Percentiles rank a stretch among this genome's conserved stretches.
Evolutionary conservation across 2,329 filamentous ascomycete species (phyloP).

Genomic region (Fusarium brevicatenulatum): DNA sequence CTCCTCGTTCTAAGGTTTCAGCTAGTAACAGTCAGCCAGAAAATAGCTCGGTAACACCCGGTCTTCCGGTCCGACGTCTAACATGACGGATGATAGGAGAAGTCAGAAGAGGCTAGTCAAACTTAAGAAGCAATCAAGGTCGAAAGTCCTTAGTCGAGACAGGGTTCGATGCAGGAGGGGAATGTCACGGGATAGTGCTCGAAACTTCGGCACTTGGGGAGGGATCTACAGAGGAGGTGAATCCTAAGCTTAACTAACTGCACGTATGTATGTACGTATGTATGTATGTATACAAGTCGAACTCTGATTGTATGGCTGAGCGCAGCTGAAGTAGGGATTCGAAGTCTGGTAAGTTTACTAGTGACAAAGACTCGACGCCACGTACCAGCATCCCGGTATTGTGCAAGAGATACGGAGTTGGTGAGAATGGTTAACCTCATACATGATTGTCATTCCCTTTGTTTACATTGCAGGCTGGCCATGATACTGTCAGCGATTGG

Average conservation of each 20-base stretch:
- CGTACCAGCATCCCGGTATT: slow-evolving; percentile 7
- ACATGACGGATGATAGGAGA: slow-evolving; percentile 7
- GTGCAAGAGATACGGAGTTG: neutral
- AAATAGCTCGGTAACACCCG: slow-evolving; percentile 5
- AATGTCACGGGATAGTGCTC: slow-evolving; percentile 32
- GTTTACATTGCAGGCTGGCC: neutral
- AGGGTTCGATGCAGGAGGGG: slow-evolving; percentile 32
- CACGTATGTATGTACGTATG: neutral
- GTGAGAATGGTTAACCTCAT: neutral
- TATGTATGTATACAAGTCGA: neutral
- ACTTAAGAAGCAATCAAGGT: neutral
- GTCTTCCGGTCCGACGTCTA: slow-evolving; percentile 4
- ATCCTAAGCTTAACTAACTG: neutral
- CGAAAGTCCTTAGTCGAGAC: neutral
- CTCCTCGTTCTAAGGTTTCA: slow-evolving; percentile 16
- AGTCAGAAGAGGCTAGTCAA: neutral
- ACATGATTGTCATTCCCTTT: neutral
- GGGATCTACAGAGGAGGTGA: slow-evolving; percentile 24
- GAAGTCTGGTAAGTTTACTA: neutral
- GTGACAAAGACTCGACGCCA: neutral
- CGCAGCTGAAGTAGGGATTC: slow-evolving; percentile 10
- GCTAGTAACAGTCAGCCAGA: slow-evolving; percentile 2
- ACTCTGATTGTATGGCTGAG: slow-evolving; percentile 1
- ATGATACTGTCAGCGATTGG: slow-evolving; percentile 3
- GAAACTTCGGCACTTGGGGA: slow-evolving; percentile 5